Base-by-base conservation (phyloP, 2,329 filamentous ascomycete genomes). In the Penicillium hesseltinei region DNA sequence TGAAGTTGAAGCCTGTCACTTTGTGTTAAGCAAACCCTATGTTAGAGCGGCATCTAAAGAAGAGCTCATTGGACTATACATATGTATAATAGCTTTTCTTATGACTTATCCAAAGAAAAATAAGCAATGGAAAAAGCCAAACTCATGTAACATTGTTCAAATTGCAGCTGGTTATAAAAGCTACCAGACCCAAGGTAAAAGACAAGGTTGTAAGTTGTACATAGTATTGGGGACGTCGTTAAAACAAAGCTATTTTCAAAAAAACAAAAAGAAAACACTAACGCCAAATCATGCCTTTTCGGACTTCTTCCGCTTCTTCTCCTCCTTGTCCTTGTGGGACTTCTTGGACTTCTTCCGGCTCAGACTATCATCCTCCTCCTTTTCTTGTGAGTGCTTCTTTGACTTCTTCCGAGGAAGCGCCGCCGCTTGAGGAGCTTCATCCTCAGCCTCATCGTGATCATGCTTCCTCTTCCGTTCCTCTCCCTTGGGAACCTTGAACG, bases 271-370 rank as follows among this genome's bases (percentile, higher is more conserved):
- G 56, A 58, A 58, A 51, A 36, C 29, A 51, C 40, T 19, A 59
- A 60, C 62, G 35, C 62, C 65, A 58, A 56, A 59, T 68, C 63
- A 70, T 62, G 66, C 67, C 59, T 75, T 75, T 39, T 69, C 70
- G 31, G 71, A 65, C 65, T 75, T 77, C 68, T 73, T 76, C 54
- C 61, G 71, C 69, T 71, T 72, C 69, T 69, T 77, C 61, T 75
- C 74, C n/a, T 75, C 71, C 54, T 71, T 69, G 48, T 71, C 69
- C 61, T 74, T 76, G 57, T 72, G 73, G 45, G 66, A 65, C 55
- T 72, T 75, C 60, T 70, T 68, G 11, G 64, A 64, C 57, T 70
- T 66, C 48, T 66, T 69, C 27, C 60, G 62, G 29, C 51, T 57
- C 17, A 62, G 61, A 25, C 64, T 57, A 51, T 63, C 60, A 39